These are phyloP conservation scores for Cydonia oblonga DNA, from an alignment of 331 rosid genomes.

Conservation along the genomic window DNA sequence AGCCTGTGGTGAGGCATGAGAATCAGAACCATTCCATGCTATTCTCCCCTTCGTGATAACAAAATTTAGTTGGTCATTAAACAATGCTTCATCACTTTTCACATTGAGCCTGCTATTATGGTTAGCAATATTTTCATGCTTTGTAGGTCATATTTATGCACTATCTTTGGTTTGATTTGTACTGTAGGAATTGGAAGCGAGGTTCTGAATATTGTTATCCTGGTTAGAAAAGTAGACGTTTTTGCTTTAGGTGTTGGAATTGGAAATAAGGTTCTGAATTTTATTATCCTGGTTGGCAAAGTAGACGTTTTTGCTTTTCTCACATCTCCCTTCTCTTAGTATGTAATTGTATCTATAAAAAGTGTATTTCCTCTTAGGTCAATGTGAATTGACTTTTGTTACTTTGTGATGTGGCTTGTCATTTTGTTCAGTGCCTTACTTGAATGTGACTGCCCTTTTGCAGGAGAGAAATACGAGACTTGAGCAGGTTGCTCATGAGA, in stretches of 20 bases:
- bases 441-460: constrained; percentile 9
- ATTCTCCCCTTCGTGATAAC: background rate
- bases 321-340: background rate
- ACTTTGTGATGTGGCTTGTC: background rate
- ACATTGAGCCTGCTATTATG: background rate
- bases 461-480: constrained; percentile 64
- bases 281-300: background rate
- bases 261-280: background rate
- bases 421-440: constrained; percentile 3
- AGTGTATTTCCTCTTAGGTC: background rate
- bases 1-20: background rate
- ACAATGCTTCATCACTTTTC: background rate
- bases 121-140: background rate
- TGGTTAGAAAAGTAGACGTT: background rate
- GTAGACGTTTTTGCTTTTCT: background rate
- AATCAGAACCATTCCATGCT: background rate
- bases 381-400: background rate
- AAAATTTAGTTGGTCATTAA: background rate
- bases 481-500: constrained; percentile 48
- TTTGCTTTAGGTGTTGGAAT: background rate
- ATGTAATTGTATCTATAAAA: background rate
- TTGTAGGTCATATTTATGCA: background rate
- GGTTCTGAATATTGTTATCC: background rate
- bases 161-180: background rate
- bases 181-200: background rate